Evolutionary conservation across 148 eudicot species (phyloP), one percentile per base, ranked within the genome.

Genomic region (Tetragonia tetragonoides): DNA sequence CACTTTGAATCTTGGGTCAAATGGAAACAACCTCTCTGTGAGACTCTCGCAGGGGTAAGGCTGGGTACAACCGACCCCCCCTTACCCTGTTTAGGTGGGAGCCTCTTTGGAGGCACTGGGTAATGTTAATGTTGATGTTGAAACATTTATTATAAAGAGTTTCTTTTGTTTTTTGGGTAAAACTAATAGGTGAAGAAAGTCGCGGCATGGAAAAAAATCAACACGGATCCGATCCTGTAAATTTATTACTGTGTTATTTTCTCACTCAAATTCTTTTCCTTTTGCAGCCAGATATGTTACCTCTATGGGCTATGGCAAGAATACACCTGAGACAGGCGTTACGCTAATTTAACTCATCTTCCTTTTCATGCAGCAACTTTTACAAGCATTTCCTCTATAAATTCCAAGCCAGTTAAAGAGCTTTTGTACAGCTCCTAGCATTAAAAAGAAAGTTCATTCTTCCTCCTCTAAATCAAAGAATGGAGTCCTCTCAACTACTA

Each of bases 401-500:
- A 70, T 49, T 70, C 60, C 49, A 34, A 38, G 39, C 60, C 60
- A 24, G 11, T 21, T 23, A 24, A 59, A 47, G 53, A 10, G 72
- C 12, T 49, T 47, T 23, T 20, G 3, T 39, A 24, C 11, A 24
- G 46, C n/a, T 28, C 40, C 18, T 53, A 72, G 42, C 63, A 62
- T 34, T 72, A 54, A 72, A 72, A 49, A 49, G 1, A 72, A 53
- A 53, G 3, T 8, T 17, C 7, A 72, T 34, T 66, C 73, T 54
- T 72, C 44, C 63, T 42, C 75, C 10, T 39, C 41, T 18, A 69
- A 37, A 28, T 24, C 24, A 28, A 72, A 72, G 16, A 54, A 72
- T 72, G 75, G 75, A 72, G 75, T 72, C 75, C 63, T 54, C 61
- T 72, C 41, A 54, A 28, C 57, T 51, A 37, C 42, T 72, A 12